Percentiles rank a stretch among this genome's conserved stretches.
These are phyloP conservation scores for Plantago elongata DNA, from an alignment of 257 asterid genomes.

Conservation along the genomic window DNA sequence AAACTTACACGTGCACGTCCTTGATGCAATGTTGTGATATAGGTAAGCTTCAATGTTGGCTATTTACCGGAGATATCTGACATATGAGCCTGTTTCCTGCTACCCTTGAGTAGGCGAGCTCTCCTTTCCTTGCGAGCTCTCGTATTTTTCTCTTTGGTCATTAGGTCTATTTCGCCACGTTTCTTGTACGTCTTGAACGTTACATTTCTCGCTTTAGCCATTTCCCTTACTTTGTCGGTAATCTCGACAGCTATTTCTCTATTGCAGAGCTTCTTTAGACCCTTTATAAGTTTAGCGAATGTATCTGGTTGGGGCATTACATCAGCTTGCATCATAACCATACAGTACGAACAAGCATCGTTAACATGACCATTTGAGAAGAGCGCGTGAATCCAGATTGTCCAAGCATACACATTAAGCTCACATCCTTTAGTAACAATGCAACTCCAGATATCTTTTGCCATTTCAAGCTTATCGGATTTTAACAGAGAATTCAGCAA, in stretches of 20 bases:
- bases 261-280: conserved; percentile 72
- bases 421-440: conserved; percentile 70
- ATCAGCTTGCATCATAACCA: conserved; percentile 90
- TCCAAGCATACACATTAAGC: conserved; percentile 79
- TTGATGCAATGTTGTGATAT: not conserved
- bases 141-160: conserved; percentile 59
- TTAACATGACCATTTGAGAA: conserved; percentile 80
- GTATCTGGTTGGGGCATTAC: conserved; percentile 98
- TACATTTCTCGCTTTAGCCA: conserved; percentile 83
- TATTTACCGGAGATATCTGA: conserved; percentile 23
- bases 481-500: conserved; percentile 68
- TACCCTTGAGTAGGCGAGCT: conserved; percentile 68
- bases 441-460: conserved; percentile 80
- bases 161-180: conserved; percentile 79
- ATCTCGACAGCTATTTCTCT: conserved; percentile 83
- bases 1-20: not conserved
- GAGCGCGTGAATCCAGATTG: conserved; percentile 87
- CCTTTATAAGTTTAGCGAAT: conserved; percentile 78
- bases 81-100: conserved; percentile 38
- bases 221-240: conserved; percentile 71
- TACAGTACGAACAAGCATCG: conserved; percentile 75
- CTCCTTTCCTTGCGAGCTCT: conserved; percentile 71
- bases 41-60: not conserved
- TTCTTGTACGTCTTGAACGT: conserved; percentile 92
- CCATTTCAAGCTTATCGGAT: conserved; percentile 60